Evolutionary conservation across 139 green algal genomes (phyloP).

Genomic region (Protoeuglena noctilucae): DNA sequence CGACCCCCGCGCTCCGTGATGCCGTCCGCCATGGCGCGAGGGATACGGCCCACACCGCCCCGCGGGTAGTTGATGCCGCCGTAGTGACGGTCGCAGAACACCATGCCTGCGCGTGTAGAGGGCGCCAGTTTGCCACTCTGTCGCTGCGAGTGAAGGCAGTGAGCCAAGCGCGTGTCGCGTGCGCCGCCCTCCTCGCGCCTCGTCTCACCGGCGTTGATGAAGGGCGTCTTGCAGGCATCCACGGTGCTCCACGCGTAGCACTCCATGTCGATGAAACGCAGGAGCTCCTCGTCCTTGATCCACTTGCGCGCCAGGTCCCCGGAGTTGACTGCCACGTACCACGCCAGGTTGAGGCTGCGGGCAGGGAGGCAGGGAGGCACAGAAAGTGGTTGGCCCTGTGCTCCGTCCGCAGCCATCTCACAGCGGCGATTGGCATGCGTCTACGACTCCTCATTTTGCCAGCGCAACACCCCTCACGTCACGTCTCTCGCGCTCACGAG

Average conservation of each 20-base stretch:
- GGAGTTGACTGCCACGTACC: conserved; percentile 62
- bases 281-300: conserved; percentile 79
- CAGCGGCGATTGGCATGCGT: no score
- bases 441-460: no score
- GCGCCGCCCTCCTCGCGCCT: no score
- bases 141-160: no score
- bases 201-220: conserved; percentile 93
- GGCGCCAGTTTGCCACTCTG: no score
- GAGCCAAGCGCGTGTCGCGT: no score
- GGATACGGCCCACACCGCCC: conserved; percentile 73
- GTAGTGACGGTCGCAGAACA: conserved; percentile 55
- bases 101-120: no score
- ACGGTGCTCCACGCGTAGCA: conserved; percentile 93
- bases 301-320: conserved; percentile 66
- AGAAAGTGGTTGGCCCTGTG: no score
- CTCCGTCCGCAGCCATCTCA: no score
- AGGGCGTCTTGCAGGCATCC: conserved; percentile 64
- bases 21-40: conserved; percentile 50
- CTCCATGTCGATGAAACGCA: conserved; percentile 90
- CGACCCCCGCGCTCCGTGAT: conserved; percentile 49
- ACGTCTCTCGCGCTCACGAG: no score
- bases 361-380: no score
- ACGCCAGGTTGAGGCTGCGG: conserved; percentile 66
- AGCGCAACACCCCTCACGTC: no score
- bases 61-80: conserved; percentile 92